phyloP scores from a whole-genome alignment of 306 rosid genomes.

The Astragalus membranaceus region DNA sequence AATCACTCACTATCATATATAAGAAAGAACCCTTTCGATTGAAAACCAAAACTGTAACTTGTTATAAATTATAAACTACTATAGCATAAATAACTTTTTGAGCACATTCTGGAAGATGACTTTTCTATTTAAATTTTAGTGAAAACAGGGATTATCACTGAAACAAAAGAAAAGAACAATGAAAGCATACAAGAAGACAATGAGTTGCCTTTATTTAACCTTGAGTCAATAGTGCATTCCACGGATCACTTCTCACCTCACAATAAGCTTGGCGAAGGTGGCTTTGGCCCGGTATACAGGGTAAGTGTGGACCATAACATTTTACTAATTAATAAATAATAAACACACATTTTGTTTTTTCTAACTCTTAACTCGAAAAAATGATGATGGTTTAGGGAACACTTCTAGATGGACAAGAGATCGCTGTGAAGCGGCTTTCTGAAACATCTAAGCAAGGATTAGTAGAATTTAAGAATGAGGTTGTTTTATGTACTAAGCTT shows the following conservation, averaged over 20 bases:
- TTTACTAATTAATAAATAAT: too few species aligned
- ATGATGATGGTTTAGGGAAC: background rate
- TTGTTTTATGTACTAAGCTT: constrained; percentile 16
- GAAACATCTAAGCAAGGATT: background rate
- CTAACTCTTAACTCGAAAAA: background rate
- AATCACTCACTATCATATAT: too few species aligned
- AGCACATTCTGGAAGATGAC: background rate
- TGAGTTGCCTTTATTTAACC: constrained; percentile 43
- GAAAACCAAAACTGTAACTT: too few species aligned
- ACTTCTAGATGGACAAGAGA: background rate
- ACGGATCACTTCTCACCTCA: constrained; percentile 36
- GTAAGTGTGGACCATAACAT: background rate
- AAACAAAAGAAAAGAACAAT: background rate
- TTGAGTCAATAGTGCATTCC: constrained; percentile 29
- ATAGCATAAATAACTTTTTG: background rate
- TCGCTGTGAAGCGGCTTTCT: constrained; percentile 11
- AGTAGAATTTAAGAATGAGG: constrained; percentile 20
- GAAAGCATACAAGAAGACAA: constrained; percentile 21
- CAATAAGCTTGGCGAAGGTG: constrained; percentile 52
- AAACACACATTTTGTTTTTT: background rate
- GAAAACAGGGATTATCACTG: background rate
- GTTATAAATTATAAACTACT: too few species aligned
- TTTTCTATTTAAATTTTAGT: background rate
- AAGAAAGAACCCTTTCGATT: too few species aligned
- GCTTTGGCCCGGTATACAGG: constrained; percentile 53